phyloP scores from a whole-genome alignment of 768 basidiomycete genomes.

The Hypholoma sublateritium region DNA sequence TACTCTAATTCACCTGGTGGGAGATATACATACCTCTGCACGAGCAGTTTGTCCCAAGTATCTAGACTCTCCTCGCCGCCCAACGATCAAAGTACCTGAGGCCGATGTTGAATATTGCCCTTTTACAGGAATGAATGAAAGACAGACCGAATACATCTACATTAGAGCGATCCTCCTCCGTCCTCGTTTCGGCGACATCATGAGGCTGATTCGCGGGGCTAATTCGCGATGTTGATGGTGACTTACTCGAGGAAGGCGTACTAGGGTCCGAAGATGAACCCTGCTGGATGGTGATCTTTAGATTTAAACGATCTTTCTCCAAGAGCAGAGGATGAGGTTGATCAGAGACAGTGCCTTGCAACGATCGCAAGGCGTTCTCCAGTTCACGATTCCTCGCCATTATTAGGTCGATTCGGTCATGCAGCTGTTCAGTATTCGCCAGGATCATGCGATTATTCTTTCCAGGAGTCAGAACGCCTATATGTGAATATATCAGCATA shows the following conservation, averaged over 20 bases:
- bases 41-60: constrained; percentile 69
- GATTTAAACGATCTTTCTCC: constrained; percentile 26
- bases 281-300: constrained; percentile 12
- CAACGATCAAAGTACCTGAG: constrained; percentile 37
- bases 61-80: constrained; percentile 49
- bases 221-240: constrained; percentile 14
- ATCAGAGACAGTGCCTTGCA: constrained; percentile 49
- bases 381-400: constrained; percentile 57
- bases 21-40: constrained; percentile 50
- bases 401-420: constrained; percentile 60
- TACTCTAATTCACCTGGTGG: not conserved
- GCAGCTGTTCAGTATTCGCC: constrained; percentile 69
- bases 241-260: constrained; percentile 25
- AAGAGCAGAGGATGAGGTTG: constrained; percentile 49
- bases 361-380: constrained; percentile 52
- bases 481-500: not conserved
- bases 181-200: constrained; percentile 12
- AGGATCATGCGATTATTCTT: constrained; percentile 65
- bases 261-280: constrained; percentile 17
- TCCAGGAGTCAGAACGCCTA: constrained; percentile 56
- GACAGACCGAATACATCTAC: constrained; percentile 42
- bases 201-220: constrained; percentile 10
- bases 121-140: not conserved
- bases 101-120: not conserved
- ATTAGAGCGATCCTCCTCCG: constrained; percentile 38